phyloP scores from a whole-genome alignment of 805 yeast genomes.

The Wickerhamiella galacta region DNA sequence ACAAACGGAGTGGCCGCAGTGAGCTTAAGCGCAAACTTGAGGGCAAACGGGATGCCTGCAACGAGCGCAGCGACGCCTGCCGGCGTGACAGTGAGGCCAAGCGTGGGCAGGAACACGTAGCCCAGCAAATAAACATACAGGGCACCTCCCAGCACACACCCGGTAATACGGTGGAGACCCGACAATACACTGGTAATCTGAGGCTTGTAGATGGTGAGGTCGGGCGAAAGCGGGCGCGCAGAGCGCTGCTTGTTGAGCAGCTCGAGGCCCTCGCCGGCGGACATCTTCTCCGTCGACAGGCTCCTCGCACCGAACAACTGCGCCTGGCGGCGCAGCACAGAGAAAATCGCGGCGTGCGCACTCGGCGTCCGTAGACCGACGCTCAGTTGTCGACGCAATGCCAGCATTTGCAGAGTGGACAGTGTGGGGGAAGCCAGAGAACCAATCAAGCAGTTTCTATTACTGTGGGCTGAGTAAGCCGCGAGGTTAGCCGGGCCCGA shows the following conservation, averaged over 20 bases:
- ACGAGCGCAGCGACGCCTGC: slow-evolving; percentile 35
- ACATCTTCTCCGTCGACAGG: slow-evolving; percentile 30
- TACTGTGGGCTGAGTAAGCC: background rate
- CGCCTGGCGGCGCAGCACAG: background rate
- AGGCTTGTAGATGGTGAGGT: slow-evolving; percentile 75
- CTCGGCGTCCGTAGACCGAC: background rate
- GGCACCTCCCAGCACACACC: slow-evolving; percentile 63
- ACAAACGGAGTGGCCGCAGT: slow-evolving; percentile 67
- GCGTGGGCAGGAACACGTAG: slow-evolving; percentile 51
- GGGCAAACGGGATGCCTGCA: slow-evolving; percentile 46
- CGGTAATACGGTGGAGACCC: slow-evolving; percentile 70
- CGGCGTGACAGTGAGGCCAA: slow-evolving; percentile 40
- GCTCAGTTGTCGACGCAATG: background rate
- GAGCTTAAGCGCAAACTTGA: slow-evolving; percentile 50
- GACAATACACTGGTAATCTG: slow-evolving; percentile 78
- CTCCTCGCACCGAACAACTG: slow-evolving; percentile 1
- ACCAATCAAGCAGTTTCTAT: background rate
- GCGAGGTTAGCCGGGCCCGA: background rate
- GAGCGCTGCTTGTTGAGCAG: slow-evolving; percentile 67
- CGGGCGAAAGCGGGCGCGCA: slow-evolving; percentile 83
- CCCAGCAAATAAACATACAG: slow-evolving; percentile 64
- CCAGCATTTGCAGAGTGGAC: too few relatives aligned
- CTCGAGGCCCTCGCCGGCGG: slow-evolving; percentile 46
- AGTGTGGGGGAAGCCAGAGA: too few relatives aligned
- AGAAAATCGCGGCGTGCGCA: background rate